phyloP scores from a whole-genome alignment of 2,329 filamentous ascomycete species.

The Tolypocladium tropicale region DNA sequence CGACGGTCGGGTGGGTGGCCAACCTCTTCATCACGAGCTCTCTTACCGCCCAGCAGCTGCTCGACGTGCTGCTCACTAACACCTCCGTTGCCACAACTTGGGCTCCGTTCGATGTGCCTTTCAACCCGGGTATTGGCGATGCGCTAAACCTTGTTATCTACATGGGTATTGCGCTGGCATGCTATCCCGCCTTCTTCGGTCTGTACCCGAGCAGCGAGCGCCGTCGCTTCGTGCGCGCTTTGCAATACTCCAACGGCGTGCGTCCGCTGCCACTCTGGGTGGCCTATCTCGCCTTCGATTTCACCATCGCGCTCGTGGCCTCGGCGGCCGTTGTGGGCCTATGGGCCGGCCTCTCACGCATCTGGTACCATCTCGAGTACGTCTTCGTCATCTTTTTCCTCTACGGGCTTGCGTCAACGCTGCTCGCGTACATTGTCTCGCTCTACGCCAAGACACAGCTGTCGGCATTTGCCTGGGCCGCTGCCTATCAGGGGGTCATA shows the following conservation, averaged over 20 bases:
- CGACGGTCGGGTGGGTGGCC: constrained; percentile 62
- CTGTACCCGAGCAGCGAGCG: constrained; percentile 84
- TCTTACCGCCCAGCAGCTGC: constrained; percentile 54
- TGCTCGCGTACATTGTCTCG: constrained; percentile 73
- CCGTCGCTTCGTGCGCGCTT: constrained; percentile 64
- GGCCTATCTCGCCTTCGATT: constrained; percentile 75
- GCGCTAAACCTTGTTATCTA: constrained; percentile 73
- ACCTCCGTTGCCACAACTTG: constrained; percentile 62
- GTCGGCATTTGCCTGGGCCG: constrained; percentile 73
- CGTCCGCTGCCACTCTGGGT: constrained; percentile 74
- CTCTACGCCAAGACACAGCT: constrained; percentile 71
- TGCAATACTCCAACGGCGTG: constrained; percentile 90
- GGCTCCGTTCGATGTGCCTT: constrained; percentile 66
- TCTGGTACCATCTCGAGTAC: constrained; percentile 74
- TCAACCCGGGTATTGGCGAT: constrained; percentile 56
- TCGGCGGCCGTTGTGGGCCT: constrained; percentile 58
- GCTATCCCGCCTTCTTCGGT: constrained; percentile 78
- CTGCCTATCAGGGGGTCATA: constrained; percentile 62
- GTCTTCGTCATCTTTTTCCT: constrained; percentile 72
- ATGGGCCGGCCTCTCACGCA: constrained; percentile 51
- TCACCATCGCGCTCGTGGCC: constrained; percentile 56
- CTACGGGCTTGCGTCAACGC: constrained; percentile 67
- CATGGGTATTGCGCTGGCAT: constrained; percentile 66
- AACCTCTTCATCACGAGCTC: constrained; percentile 47
- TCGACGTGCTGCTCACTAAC: constrained; percentile 57